phyloP scores from a whole-genome alignment of 176 grass and related monocot genomes.

The Musa schizocarpa region DNA sequence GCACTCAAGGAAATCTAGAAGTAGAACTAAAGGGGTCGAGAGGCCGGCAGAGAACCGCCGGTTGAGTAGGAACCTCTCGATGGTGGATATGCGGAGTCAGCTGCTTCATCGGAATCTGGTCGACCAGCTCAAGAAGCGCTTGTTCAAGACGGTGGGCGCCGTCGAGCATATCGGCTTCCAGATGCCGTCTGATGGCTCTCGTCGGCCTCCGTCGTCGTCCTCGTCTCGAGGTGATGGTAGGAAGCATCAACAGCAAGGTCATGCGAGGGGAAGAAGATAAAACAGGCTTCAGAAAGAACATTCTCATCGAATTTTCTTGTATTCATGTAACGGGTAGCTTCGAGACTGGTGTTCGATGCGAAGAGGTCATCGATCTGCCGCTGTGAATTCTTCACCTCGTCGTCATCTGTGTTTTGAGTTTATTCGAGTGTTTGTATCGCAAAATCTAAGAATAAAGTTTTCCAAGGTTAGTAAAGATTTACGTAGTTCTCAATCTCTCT shows the following conservation, averaged over 20 bases:
- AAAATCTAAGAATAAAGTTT: too few relatives aligned
- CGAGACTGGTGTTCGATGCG: too few relatives aligned
- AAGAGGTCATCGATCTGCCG: too few relatives aligned
- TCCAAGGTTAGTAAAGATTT: too few relatives aligned
- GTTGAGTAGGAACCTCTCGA: conserved; percentile 58
- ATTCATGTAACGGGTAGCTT: too few relatives aligned
- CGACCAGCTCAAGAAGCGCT: conserved; percentile 72
- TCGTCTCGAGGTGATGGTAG: conserved; percentile 20
- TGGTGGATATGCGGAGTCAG: conserved; percentile 75
- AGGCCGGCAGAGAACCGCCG: conserved; percentile 14
- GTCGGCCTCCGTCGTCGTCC: not conserved
- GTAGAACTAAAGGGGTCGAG: conserved; percentile 2
- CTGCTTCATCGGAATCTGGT: conserved; percentile 70
- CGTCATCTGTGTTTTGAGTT: too few relatives aligned
- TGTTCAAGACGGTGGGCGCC: conserved; percentile 85
- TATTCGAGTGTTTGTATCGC: too few relatives aligned
- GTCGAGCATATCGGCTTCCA: conserved; percentile 78
- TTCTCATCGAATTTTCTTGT: too few relatives aligned
- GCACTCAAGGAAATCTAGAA: not conserved
- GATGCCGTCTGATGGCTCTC: conserved; percentile 17
- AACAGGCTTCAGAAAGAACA: too few relatives aligned
- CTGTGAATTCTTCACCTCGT: too few relatives aligned
- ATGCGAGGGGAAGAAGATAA: not conserved
- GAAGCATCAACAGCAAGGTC: not conserved
- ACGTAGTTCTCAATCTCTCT: too few relatives aligned